Evolutionary conservation across 1,284 basidiomycete species (phyloP), one percentile per base, ranked within the genome.

Genomic region (Mycosarcoma maydis): DNA sequence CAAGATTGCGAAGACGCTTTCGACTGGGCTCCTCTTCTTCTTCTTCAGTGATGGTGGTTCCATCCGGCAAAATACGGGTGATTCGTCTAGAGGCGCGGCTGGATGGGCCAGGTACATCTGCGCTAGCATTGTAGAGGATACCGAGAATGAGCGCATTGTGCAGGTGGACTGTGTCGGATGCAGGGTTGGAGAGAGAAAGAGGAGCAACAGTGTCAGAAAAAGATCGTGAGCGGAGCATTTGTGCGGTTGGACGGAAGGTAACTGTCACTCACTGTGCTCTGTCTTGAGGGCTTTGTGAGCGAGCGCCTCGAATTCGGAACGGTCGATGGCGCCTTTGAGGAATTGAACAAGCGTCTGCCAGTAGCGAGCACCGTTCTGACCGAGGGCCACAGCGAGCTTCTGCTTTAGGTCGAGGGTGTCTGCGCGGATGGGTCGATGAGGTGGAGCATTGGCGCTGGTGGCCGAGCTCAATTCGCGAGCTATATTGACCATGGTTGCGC

Each of bases 81-180:
- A 69, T 56, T 34, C 61, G 39, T n/a, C 69, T 45, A n/a, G 47
- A 36, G 19, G 57, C 40, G 39, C 58, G 53, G 55, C 62, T 62
- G 30, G 70, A 72, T 17, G 76, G 78, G 3, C 75, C 72, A 7
- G 75, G 73, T 10, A 77, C 69, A 40, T 75, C 77, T 38, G 76
- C 66, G 32, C 64, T 73, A 11, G 79, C 78, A 30, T 84, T 84
- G 78, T 83, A 82, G 24, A 84, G 76, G 59, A 84, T 81, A 23
- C 83, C 81, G 39, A 84, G 71, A 44, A 84, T 72, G 19, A 84
- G 72, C 4, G 80, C 74, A 56, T 84, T 83, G 75, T 84, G 84
- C 22, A 84, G 69, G 24, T 82, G 78, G 16, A 83, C 83, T 83
- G 68, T 30, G 13, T 7, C 20, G 33, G 4, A 3, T 7, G 47